Evolutionary conservation across 352 stramenopile species (phyloP), one percentile per base, ranked within the genome.

Genomic region (Phytophthora pini): DNA sequence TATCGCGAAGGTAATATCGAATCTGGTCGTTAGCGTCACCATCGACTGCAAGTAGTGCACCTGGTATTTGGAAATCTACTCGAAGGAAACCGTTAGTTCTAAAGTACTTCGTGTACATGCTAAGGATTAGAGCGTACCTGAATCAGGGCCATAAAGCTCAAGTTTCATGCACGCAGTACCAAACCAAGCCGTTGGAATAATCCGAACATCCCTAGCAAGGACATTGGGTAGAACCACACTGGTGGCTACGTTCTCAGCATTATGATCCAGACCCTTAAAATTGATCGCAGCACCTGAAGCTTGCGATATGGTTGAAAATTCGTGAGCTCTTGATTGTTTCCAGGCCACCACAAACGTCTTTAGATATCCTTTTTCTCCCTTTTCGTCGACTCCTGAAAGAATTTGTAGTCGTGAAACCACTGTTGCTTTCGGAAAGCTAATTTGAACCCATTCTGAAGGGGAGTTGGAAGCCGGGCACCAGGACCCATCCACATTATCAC

Each of bases 141-240:
- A 53, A 31, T 72, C 69, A n/a, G 68, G 74, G 8, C 80, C 74
- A 17, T 70, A 81, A 0, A 86, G 13, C 43, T 89, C 80, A n/a
- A 89, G 34, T 1, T 49, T 70, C 20, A 89, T 24, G 55, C 80
- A 89, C 3, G 61, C 26, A 5, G 48, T 61, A 8, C 75, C 78
- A 2, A 32, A 39, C 76, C 77, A 89, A 8, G n/a, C 47, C 0
- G 67, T 51, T 0, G 80, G 78, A n/a, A 84, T 68, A 44, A 89
- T 61, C 11, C 76, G 66, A 9, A 89, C 15, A 26, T 86, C 52
- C 4, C 50, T 65, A 10, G 74, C 73, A 17, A 74, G 59, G 3
- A 82, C 8, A 29, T 82, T 86, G 2, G 67, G 67, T 9, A 74
- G 13, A 26, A 60, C 11, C n/a, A 74, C 45, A 32, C 29, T 66